Conservation (phyloP, 345 rosid species). For the Salix dunnii region DNA sequence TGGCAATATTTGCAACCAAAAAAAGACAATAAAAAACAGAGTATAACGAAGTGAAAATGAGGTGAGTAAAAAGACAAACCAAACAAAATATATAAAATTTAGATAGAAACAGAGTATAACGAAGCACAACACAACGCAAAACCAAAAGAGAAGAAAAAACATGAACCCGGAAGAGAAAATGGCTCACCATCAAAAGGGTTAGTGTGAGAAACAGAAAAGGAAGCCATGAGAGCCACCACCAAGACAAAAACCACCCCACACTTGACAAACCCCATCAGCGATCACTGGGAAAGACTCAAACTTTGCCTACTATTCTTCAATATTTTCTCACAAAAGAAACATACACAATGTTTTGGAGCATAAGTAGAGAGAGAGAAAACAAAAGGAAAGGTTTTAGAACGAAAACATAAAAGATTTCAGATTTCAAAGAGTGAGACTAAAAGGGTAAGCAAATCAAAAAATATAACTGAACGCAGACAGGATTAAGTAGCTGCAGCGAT, state of each 20-base stretch:
- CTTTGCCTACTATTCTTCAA: neutral
- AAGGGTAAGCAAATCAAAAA: neutral
- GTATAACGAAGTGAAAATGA: neutral
- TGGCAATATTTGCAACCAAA: neutral
- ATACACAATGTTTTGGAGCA: neutral
- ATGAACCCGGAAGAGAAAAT: slow-evolving; percentile 8
- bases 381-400: neutral
- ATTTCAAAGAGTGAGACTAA: neutral
- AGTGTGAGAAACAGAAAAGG: slow-evolving; percentile 44
- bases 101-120: slow-evolving; percentile 17
- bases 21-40: too few species aligned
- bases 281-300: neutral
- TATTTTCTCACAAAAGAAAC: slow-evolving; percentile 7
- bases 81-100: neutral
- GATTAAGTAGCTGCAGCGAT: neutral
- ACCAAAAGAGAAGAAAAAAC: neutral
- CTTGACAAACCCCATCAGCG: slow-evolving; percentile 41
- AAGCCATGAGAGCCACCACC: slow-evolving; percentile 32
- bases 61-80: neutral
- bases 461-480: neutral
- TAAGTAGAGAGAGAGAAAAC: neutral
- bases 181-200: slow-evolving; percentile 63
- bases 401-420: neutral
- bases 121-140: neutral
- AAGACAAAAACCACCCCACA: slow-evolving; percentile 29